These are phyloP conservation scores for Pyrus hybrid DNA, from an alignment of 331 rosid genomes.

Conservation along the genomic window DNA sequence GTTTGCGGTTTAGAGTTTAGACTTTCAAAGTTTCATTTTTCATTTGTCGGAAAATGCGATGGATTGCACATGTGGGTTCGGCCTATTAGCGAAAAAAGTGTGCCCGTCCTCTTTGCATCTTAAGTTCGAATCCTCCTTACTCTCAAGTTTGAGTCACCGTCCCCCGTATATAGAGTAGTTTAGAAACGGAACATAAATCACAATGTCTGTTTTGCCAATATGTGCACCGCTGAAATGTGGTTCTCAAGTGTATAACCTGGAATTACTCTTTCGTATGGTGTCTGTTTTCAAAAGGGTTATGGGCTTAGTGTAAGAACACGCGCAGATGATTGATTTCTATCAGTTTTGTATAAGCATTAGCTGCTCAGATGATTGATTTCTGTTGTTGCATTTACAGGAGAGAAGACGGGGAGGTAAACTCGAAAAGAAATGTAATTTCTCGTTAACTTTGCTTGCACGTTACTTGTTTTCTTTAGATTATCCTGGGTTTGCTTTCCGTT, in stretches of 20 bases:
- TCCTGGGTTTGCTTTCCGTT: slow-evolving; percentile 16
- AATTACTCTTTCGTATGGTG: neutral
- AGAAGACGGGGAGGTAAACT: slow-evolving; percentile 31
- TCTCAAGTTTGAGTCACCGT: neutral
- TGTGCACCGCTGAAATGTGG: neutral
- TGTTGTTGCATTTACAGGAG: slow-evolving; percentile 43
- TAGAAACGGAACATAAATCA: neutral
- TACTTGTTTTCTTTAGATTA: neutral
- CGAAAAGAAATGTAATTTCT: slow-evolving; percentile 47
- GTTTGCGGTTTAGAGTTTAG: neutral
- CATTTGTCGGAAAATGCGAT: neutral
- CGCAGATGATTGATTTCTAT: neutral
- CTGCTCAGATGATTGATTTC: slow-evolving; percentile 7
- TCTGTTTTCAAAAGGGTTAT: neutral
- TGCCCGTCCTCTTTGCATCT: neutral
- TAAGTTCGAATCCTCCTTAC: neutral
- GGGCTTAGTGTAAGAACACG: too few relatives aligned
- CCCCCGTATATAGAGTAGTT: neutral
- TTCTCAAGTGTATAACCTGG: neutral
- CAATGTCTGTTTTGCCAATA: neutral
- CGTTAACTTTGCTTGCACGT: slow-evolving; percentile 9
- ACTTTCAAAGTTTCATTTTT: too few relatives aligned
- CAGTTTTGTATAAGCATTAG: too few relatives aligned
- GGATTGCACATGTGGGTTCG: neutral
- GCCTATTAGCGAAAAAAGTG: neutral